Conservation (phyloP, 2,329 filamentous ascomycete species). For the Zymoseptoria tritici region DNA sequence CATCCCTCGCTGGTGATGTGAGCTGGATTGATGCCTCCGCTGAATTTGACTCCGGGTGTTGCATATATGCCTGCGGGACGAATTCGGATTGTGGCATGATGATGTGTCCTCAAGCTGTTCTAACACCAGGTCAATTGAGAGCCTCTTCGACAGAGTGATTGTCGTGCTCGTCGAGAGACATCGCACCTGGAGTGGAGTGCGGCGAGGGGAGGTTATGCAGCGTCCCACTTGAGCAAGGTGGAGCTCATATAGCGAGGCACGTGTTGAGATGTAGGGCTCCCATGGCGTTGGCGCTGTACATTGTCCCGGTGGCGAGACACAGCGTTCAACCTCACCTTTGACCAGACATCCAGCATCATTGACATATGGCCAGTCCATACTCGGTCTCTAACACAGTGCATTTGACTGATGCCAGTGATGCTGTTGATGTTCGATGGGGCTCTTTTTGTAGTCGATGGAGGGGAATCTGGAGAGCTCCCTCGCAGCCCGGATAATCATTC, state of each 20-base stretch:
- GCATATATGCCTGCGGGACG: conserved; percentile 33
- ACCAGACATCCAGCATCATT: not conserved
- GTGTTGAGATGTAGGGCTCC: not conserved
- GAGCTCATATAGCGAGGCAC: not conserved
- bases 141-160: not conserved
- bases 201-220: not conserved
- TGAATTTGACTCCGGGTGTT: conserved; percentile 21
- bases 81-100: conserved; percentile 44
- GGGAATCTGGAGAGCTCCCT: not conserved
- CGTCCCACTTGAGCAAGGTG: not conserved
- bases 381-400: not conserved
- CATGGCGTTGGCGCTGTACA: not conserved
- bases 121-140: not conserved
- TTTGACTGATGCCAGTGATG: not conserved
- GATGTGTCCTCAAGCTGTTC: not conserved
- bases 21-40: conserved; percentile 34
- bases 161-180: not conserved
- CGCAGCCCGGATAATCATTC: not conserved
- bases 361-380: not conserved
- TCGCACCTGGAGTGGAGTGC: not conserved
- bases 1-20: conserved; percentile 33
- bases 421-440: not conserved
- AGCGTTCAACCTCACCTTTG: not conserved
- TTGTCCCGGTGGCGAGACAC: not conserved
- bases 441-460: not conserved